Percentiles rank a stretch among this genome's conserved stretches.
phyloP scores from a whole-genome alignment of 176 grass and related monocot genomes.

The Zoysia pacifica region DNA sequence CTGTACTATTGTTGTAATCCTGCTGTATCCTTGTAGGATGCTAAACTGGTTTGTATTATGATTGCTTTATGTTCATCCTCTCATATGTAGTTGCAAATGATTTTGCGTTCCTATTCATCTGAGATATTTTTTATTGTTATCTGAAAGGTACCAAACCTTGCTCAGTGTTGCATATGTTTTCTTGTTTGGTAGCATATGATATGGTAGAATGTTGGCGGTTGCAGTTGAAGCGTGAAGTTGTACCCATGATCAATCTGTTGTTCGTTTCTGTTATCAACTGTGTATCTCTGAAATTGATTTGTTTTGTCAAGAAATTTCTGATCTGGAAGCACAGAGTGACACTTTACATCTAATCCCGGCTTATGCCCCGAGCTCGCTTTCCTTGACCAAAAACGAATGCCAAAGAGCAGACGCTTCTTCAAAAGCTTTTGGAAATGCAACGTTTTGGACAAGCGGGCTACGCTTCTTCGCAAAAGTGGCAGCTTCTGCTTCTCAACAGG shows the following conservation, averaged over 20 bases:
- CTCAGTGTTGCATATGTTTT: not conserved
- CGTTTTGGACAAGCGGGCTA: too few relatives aligned
- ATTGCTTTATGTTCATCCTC: not conserved
- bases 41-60: not conserved
- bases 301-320: not conserved
- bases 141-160: not conserved
- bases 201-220: not conserved
- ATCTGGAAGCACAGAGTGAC: not conserved
- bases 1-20: not conserved
- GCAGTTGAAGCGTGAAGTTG: not conserved
- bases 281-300: not conserved
- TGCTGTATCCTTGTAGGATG: conserved; percentile 17
- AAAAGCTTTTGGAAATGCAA: too few relatives aligned
- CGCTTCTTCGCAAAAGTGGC: too few relatives aligned
- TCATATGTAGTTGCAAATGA: not conserved
- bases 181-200: not conserved
- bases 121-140: not conserved
- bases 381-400: too few relatives aligned
- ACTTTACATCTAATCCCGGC: too few relatives aligned
- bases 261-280: not conserved
- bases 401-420: too few relatives aligned
- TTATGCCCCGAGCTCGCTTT: too few relatives aligned
- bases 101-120: not conserved
- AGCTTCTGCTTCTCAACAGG: too few relatives aligned
- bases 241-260: not conserved